A percentile compares a stretch with the other conserved stretches of the same genome.
These are phyloP conservation scores for Drechslerella dactyloides DNA, from an alignment of 2,329 filamentous ascomycete genomes.

Conservation along the genomic window DNA sequence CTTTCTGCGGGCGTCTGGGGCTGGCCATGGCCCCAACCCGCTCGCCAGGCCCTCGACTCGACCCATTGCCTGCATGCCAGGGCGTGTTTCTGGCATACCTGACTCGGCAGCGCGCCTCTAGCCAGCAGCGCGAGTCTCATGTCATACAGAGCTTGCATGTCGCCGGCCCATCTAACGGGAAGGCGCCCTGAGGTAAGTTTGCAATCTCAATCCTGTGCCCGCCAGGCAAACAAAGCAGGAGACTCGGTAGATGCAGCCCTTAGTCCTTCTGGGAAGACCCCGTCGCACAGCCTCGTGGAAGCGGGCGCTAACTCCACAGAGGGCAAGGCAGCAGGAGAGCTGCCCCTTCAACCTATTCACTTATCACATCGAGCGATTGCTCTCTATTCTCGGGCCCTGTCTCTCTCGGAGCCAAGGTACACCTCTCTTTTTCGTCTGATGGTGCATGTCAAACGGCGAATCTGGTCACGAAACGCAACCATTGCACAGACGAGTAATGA, in stretches of 20 bases:
- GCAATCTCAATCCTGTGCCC: neutral
- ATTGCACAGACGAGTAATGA: neutral
- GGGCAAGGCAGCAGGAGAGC: slow-evolving; percentile 26
- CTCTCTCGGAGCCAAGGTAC: neutral
- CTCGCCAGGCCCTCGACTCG: neutral
- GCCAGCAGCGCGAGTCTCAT: slow-evolving; percentile 33
- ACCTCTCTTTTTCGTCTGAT: neutral
- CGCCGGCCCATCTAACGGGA: neutral
- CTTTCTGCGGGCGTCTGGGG: neutral
- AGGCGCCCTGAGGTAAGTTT: neutral
- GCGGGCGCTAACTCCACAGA: slow-evolving; percentile 47
- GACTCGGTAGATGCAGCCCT: neutral
- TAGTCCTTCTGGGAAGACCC: neutral
- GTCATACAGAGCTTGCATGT: slow-evolving; percentile 22
- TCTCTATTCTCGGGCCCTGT: neutral
- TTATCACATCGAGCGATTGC: neutral
- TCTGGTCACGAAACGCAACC: neutral
- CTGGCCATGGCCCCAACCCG: neutral
- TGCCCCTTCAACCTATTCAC: neutral
- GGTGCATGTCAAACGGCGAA: neutral
- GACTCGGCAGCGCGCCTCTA: neutral
- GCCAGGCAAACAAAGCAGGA: neutral
- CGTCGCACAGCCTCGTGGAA: slow-evolving; percentile 37
- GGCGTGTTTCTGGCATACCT: neutral
- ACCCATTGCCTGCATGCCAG: neutral